A percentile compares a stretch with the other conserved stretches of the same genome.
phyloP scores from a whole-genome alignment of 129 eudicot species.

The Lonicera japonica region DNA sequence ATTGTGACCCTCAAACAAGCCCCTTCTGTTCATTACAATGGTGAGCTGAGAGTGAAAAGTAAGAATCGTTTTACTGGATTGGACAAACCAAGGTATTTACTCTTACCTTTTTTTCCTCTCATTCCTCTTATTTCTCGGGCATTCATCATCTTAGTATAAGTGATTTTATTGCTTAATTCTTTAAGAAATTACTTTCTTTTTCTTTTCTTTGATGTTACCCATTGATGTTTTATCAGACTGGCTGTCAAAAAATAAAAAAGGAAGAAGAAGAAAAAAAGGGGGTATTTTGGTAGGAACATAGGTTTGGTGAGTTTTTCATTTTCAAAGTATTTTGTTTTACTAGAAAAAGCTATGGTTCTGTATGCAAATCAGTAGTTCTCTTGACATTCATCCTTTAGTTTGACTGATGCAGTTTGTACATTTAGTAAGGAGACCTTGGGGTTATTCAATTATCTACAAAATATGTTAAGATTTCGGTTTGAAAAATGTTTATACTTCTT shows the following conservation, averaged over 20 bases:
- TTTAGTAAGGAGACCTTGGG: not conserved
- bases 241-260: too few relatives aligned
- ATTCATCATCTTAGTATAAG: not conserved
- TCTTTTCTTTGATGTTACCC: not conserved
- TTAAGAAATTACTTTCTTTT: not conserved
- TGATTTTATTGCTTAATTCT: not conserved
- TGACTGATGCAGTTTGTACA: too few relatives aligned
- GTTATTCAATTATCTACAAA: not conserved
- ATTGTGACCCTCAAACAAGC: conserved; percentile 75
- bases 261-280: too few relatives aligned
- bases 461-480: not conserved
- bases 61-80: conserved; percentile 26
- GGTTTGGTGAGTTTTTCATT: too few relatives aligned
- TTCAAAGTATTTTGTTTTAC: too few relatives aligned
- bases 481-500: too few relatives aligned
- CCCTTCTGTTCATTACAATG: conserved; percentile 40
- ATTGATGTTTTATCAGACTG: not conserved
- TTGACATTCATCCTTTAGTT: too few relatives aligned
- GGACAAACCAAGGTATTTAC: conserved; percentile 66
- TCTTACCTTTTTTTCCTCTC: not conserved
- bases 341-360: too few relatives aligned
- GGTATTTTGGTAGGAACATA: too few relatives aligned
- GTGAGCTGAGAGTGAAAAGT: conserved; percentile 24
- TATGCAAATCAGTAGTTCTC: too few relatives aligned
- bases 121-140: not conserved